Evolutionary conservation across 1,284 basidiomycete species (phyloP).

Genomic region (Wallemia hederae): DNA sequence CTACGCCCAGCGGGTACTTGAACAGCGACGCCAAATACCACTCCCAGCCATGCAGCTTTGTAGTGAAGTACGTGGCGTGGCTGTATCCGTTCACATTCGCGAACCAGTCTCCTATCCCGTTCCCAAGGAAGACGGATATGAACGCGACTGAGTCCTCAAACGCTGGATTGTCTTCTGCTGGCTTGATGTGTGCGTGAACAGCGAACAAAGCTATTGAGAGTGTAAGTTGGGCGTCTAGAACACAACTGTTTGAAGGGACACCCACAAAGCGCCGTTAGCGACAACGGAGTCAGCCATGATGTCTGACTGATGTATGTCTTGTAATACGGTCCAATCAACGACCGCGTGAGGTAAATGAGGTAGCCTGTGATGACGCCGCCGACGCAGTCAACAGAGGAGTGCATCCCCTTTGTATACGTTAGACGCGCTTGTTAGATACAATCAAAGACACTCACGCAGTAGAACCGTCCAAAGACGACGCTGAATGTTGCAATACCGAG

Average conservation of each 20-base stretch:
- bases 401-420: constrained; percentile 26
- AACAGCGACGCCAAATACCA: constrained; percentile 29
- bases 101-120: constrained; percentile 37
- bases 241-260: neutral
- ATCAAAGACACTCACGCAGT: constrained; percentile 24
- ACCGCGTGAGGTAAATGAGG: neutral
- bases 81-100: constrained; percentile 18
- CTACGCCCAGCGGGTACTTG: constrained; percentile 19
- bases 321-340: neutral
- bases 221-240: neutral
- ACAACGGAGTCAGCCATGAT: neutral
- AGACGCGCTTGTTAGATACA: neutral
- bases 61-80: constrained; percentile 17
- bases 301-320: neutral
- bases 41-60: constrained; percentile 21
- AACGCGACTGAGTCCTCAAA: constrained; percentile 95
- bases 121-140: constrained; percentile 50
- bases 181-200: constrained; percentile 5
- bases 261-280: neutral
- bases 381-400: constrained; percentile 44
- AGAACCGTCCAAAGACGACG: constrained; percentile 64
- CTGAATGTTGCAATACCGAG: constrained; percentile 36
- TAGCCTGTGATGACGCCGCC: constrained; percentile 23
- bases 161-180: constrained; percentile 77
- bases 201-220: neutral